phyloP scores from a whole-genome alignment of 768 basidiomycete genomes.

The Dendrothele bispora region DNA sequence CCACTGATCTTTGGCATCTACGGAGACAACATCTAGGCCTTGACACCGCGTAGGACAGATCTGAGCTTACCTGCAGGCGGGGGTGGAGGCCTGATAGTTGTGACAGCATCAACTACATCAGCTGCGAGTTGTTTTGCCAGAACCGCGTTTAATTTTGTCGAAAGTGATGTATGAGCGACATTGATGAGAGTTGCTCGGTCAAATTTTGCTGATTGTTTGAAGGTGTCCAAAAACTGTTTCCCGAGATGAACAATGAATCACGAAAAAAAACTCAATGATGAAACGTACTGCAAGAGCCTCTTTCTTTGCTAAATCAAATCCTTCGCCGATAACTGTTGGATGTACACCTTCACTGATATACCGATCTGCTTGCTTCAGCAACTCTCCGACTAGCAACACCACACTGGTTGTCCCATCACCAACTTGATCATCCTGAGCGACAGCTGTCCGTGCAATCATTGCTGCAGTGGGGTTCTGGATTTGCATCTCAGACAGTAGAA shows the following conservation, averaged over 20 bases:
- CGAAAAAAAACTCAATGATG: constrained; percentile 9
- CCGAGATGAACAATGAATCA: constrained; percentile 1
- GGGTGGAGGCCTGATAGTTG: constrained; percentile 76
- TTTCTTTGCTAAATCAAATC: constrained; percentile 98
- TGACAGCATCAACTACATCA: constrained; percentile 93
- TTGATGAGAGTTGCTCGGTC: constrained; percentile 91
- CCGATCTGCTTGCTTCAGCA: constrained; percentile 96
- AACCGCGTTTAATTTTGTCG: constrained; percentile 83
- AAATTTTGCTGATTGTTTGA: constrained; percentile 74
- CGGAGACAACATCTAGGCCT: too few relatives aligned
- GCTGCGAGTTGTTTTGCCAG: constrained; percentile 88
- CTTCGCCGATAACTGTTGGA: constrained; percentile 92
- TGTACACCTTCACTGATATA: constrained; percentile 98
- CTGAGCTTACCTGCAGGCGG: constrained; percentile 52
- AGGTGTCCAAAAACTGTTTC: constrained; percentile 85
- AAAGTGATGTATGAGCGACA: constrained; percentile 92
- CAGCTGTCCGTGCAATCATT: constrained; percentile 98
- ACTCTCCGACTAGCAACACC: constrained; percentile 91
- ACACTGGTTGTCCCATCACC: constrained; percentile 99
- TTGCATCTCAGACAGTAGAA: constrained; percentile 98
- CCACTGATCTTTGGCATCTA: constrained; percentile 67
- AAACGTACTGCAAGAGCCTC: constrained; percentile 77
- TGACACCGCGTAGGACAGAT: neutral
- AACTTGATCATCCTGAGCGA: constrained; percentile 98
- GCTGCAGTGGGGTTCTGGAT: constrained; percentile 99